These are phyloP conservation scores for Polychytrium aggregatum DNA, from an alignment of 192 early-diverging fungal species.

Conservation along the genomic window DNA sequence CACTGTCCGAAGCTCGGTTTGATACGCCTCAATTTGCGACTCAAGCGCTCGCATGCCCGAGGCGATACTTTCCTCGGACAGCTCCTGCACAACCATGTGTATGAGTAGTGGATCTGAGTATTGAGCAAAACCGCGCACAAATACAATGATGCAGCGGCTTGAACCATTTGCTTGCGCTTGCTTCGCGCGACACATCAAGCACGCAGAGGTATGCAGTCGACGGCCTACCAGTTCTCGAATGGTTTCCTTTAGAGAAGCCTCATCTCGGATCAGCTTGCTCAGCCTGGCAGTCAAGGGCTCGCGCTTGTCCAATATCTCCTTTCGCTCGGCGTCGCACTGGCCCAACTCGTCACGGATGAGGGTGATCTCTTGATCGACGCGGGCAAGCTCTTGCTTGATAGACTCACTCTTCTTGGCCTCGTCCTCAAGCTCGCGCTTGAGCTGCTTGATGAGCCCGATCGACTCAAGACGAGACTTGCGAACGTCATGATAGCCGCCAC, in stretches of 20 bases:
- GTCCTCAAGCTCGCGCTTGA: constrained; percentile 27
- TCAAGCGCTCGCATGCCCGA: constrained; percentile 36
- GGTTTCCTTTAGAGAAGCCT: constrained; percentile 36
- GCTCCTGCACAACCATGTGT: constrained; percentile 30
- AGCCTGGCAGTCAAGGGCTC: constrained; percentile 38
- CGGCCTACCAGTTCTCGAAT: no score
- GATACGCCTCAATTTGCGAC: constrained; percentile 46
- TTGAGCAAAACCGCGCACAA: no score
- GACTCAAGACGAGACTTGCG: constrained; percentile 64
- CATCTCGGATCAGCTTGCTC: no score
- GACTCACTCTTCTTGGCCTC: constrained; percentile 20
- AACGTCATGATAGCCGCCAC: constrained; percentile 77
- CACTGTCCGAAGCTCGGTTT: constrained; percentile 43
- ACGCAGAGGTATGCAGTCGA: no score
- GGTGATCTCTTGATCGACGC: constrained; percentile 33
- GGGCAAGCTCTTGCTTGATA: constrained; percentile 40
- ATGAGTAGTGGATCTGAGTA: no score
- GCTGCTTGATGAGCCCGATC: constrained; percentile 46
- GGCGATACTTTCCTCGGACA: constrained; percentile 29
- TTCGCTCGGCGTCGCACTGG: constrained; percentile 24
- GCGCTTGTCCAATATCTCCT: constrained; percentile 42
- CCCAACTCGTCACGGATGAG: constrained; percentile 20
- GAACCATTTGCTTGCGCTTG: no score
- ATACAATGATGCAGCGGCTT: no score
- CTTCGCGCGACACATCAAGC: no score